Evolutionary conservation across 495 filamentous ascomycete genomes (phyloP).

Genomic region (Neurospora tetraspora): DNA sequence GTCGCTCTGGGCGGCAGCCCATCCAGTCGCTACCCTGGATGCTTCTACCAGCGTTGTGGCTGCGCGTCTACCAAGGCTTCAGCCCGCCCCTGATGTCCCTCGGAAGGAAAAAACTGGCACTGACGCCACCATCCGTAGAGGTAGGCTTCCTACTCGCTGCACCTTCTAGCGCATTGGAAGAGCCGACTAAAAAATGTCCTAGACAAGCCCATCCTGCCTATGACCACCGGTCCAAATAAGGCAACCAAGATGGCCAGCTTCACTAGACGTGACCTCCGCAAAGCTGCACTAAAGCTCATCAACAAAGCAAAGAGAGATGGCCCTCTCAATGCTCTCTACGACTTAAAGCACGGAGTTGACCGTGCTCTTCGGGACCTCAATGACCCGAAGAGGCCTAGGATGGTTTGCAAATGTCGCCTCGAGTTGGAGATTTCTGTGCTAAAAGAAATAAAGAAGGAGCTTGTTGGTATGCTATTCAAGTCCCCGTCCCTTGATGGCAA

Average conservation of each 20-base stretch:
- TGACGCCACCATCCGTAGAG: no score
- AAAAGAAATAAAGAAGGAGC: background rate
- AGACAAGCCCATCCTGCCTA: no score
- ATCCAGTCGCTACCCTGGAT: no score
- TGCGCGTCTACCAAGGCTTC: no score
- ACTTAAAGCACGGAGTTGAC: background rate
- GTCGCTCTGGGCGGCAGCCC: no score
- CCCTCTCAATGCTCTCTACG: background rate
- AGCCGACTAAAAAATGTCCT: no score
- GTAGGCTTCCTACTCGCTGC: no score
- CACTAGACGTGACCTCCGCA: background rate
- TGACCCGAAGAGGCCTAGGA: background rate
- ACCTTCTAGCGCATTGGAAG: no score
- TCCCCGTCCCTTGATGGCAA: background rate
- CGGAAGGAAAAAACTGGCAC: no score
- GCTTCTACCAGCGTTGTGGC: no score
- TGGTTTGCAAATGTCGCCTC: background rate
- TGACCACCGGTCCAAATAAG: background rate
- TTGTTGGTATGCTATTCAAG: background rate
- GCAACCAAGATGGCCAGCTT: background rate
- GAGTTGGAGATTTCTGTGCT: background rate
- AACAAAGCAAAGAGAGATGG: background rate
- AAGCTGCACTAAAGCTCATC: background rate
- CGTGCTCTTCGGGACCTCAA: background rate
- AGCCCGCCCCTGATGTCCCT: accelerated